Base-by-base conservation (phyloP, 768 basidiomycete species). In the Leucocoprinus sp. region DNA sequence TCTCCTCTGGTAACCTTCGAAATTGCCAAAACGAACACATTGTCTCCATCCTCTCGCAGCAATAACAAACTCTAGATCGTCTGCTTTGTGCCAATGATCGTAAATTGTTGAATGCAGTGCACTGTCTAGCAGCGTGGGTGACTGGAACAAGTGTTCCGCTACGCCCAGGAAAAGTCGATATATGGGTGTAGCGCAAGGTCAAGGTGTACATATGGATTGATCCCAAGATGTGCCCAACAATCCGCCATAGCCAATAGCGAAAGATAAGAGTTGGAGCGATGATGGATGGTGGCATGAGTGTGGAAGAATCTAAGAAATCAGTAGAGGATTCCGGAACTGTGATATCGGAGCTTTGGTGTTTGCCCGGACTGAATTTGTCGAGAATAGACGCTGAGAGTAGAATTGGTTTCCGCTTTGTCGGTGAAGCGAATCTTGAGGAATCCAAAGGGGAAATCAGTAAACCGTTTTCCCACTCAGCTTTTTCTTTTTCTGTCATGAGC, bases 161-260 rank as follows among this genome's bases (percentile, higher is more conserved):
- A 97, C 92, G 23, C 95, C 95, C 41, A 99, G 84, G 82, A 95
- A 97, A 51, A 99, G 74, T 42, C 93, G 78, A 67, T 98, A 99
- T 27, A 98, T 76, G 0, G 96, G 96, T 2, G 93, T 99, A 6
- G 93, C 0, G 95, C 95, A 36, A 98, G 79, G 6, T 84, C 76
- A 51, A 98, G 80, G 66, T 98, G 93, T 26, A 78, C 80, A 59
- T 88, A 95, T 0, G 96, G 96, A 43, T 87, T 78, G 57, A 96
- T 93, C 0, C 71, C 67, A 42, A 98, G 78, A 41, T 77, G 75
- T 6, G 89, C 84, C 96, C 96, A 99, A 56, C 89, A 93, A 64
- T 99, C 96, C 15, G 97, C 96, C 93, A 99, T 98, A 11, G 93
- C 93, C 38, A 98, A 78, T 6, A 99, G 73, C 7, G 90, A 83